Conservation (phyloP, 129 eudicot genomes). For the carrot (Daucus carota) region DH1_v3.0 NC_030386.2:7275001-7275500, state of each 20-base stretch:
- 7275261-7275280: not conserved
- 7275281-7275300: not conserved
- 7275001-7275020: not conserved
- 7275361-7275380: constrained; percentile 96
- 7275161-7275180: not conserved
- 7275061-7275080: not conserved
- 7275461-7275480: constrained; percentile 71
- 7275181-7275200: not conserved
- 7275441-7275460: constrained; percentile 73
- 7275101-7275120: not conserved
- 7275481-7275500: constrained; percentile 59
- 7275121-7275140: not conserved
- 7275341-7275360: constrained; percentile 98
- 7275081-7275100: not conserved
- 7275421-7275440: constrained; percentile 83
- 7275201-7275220: not conserved
- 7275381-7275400: constrained; percentile 95
- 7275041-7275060: not conserved
- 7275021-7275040: not conserved
- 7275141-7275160: not conserved
- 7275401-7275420: constrained; percentile 96
- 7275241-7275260: not conserved
- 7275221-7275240: not conserved
- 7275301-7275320: not conserved
- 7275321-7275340: constrained; percentile 60